Evolutionary conservation across 2,329 filamentous ascomycete genomes (phyloP).

Genomic region (Pseudophaeomoniella oleicola): DNA sequence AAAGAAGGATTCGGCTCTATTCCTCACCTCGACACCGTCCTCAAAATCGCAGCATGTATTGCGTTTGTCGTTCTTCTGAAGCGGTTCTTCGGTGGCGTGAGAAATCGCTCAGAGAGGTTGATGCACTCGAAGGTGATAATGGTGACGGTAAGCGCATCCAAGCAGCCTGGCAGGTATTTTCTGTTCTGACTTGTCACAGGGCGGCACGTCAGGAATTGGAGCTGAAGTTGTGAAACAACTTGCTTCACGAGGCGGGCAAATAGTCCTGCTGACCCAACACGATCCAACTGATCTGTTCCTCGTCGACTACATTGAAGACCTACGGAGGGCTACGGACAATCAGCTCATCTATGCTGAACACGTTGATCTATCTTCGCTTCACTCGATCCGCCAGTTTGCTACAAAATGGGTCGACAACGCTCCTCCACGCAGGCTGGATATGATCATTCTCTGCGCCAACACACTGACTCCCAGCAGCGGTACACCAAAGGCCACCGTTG

Average conservation of each 20-base stretch:
- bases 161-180: not conserved
- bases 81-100: slow-evolving; percentile 60
- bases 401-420: slow-evolving; percentile 97
- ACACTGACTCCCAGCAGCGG: slow-evolving; percentile 57
- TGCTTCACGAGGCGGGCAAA: slow-evolving; percentile 70
- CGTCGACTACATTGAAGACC: slow-evolving; percentile 79
- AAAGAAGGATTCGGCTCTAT: slow-evolving; percentile 39
- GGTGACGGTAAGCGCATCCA: slow-evolving; percentile 51
- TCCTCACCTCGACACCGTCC: slow-evolving; percentile 35
- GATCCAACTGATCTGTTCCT: slow-evolving; percentile 74
- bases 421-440: slow-evolving; percentile 75
- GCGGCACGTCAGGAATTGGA: slow-evolving; percentile 87
- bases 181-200: slow-evolving; percentile 29
- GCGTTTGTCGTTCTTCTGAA: slow-evolving; percentile 47
- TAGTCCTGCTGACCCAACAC: slow-evolving; percentile 77
- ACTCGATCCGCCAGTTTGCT: slow-evolving; percentile 82
- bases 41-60: slow-evolving; percentile 39
- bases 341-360: slow-evolving; percentile 89
- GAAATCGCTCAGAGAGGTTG: slow-evolving; percentile 59
- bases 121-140: slow-evolving; percentile 92
- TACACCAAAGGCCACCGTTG: slow-evolving; percentile 46
- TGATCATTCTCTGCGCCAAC: slow-evolving; percentile 76
- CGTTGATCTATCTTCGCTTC: slow-evolving; percentile 75
- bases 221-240: slow-evolving; percentile 60
- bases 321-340: slow-evolving; percentile 64